phyloP scores from a whole-genome alignment of 2,329 filamentous ascomycete genomes.

The Aspergillus sp. region DNA sequence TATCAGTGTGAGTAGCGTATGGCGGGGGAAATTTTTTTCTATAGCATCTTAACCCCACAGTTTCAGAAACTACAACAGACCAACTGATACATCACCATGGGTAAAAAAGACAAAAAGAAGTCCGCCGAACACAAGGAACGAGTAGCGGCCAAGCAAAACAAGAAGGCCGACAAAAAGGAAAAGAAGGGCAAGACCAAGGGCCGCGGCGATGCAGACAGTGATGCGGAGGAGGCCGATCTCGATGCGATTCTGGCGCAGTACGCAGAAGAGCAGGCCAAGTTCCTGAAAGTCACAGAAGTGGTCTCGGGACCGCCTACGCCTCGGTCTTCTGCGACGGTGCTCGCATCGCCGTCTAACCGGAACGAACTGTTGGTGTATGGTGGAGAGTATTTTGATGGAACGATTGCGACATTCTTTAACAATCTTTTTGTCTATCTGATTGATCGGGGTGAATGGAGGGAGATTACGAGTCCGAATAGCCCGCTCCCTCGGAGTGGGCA shows the following conservation, averaged over 20 bases:
- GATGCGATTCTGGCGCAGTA: slow-evolving; percentile 92
- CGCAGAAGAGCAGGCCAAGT: slow-evolving; percentile 85
- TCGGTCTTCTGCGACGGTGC: slow-evolving; percentile 70
- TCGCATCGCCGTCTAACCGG: slow-evolving; percentile 76
- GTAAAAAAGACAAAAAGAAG: slow-evolving; percentile 52
- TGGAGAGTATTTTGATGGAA: slow-evolving; percentile 93
- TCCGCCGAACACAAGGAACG: slow-evolving; percentile 51
- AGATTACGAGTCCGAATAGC: slow-evolving; percentile 82
- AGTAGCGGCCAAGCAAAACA: slow-evolving; percentile 68
- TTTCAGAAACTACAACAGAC: no score
- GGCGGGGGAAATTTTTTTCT: no score
- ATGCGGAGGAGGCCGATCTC: slow-evolving; percentile 86
- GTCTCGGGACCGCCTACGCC: slow-evolving; percentile 66
- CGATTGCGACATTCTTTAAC: slow-evolving; percentile 66
- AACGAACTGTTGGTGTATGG: slow-evolving; percentile 90
- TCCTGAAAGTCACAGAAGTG: slow-evolving; percentile 85
- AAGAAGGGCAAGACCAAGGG: slow-evolving; percentile 71
- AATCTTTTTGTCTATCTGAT: slow-evolving; percentile 65
- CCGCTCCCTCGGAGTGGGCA: slow-evolving; percentile 87
- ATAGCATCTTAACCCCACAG: no score
- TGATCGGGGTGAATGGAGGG: slow-evolving; percentile 82
- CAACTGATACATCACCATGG: slow-evolving; percentile 32
- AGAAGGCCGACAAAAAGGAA: slow-evolving; percentile 67
- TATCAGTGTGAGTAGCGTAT: no score
- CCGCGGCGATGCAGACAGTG: slow-evolving; percentile 63